Conservation (phyloP, 768 basidiomycete species). For the Asterophora lycoperdoides region DNA sequence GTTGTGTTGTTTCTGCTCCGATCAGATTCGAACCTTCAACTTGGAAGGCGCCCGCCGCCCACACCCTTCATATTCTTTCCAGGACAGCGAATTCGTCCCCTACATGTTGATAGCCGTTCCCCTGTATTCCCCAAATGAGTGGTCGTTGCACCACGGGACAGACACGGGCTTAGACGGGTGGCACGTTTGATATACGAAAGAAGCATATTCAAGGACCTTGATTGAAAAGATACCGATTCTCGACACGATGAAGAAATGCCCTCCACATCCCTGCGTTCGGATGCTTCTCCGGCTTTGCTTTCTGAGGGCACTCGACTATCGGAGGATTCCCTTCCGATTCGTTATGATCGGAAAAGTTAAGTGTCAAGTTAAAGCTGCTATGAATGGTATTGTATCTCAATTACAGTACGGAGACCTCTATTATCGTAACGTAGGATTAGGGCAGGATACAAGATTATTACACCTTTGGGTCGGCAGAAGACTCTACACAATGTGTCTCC, state of each 20-base stretch:
- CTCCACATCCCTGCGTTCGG: slow-evolving; percentile 1
- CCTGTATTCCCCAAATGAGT: slow-evolving; percentile 2
- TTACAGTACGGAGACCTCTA: not conserved
- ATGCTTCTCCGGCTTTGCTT: not conserved
- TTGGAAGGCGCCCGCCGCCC: not conserved
- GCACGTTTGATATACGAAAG: not conserved
- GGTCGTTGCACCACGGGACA: not conserved
- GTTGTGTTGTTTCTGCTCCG: slow-evolving; percentile 1
- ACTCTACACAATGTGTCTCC: slow-evolving; percentile 3
- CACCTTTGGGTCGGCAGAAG: slow-evolving; percentile 9
- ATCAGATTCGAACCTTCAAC: slow-evolving; percentile 1
- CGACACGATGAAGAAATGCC: not conserved
- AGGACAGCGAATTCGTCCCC: not conserved
- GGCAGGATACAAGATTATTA: not conserved
- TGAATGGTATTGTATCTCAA: not conserved
- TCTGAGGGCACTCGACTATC: not conserved
- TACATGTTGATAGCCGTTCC: slow-evolving; percentile 3
- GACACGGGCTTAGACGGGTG: not conserved
- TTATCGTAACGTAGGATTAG: too few relatives aligned
- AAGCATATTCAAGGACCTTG: not conserved
- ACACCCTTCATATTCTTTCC: not conserved
- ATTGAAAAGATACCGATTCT: slow-evolving; percentile 4
- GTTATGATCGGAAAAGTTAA: not conserved
- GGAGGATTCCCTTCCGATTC: not conserved
- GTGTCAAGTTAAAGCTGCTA: too few relatives aligned